These are phyloP conservation scores for Nyssa sinensis DNA, from an alignment of 148 eudicot species.

Conservation along the genomic window DNA sequence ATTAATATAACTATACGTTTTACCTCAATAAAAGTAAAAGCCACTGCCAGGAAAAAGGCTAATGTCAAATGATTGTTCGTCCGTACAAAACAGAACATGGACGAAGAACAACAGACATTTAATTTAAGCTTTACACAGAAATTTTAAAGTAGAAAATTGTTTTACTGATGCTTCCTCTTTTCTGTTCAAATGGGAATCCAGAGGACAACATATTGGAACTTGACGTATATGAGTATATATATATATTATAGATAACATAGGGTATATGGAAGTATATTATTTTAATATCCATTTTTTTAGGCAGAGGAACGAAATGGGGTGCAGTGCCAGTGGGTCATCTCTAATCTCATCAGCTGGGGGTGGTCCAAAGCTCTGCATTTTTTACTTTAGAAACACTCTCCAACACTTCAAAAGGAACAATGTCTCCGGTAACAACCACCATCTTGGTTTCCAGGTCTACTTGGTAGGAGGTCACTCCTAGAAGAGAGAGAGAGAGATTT, in stretches of 20 bases:
- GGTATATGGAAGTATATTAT: no score
- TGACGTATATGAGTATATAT: neutral
- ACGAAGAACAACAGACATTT: no score
- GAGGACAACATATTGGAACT: neutral
- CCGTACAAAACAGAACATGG: neutral
- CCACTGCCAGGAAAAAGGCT: neutral
- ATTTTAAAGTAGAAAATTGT: neutral
- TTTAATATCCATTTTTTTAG: neutral
- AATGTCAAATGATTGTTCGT: neutral
- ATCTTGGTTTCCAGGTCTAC: slow-evolving; percentile 84
- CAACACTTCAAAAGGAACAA: slow-evolving; percentile 75
- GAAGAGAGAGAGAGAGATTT: neutral
- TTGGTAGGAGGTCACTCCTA: slow-evolving; percentile 84
- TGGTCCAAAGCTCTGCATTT: slow-evolving; percentile 67
- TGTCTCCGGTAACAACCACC: slow-evolving; percentile 89
- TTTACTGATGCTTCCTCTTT: neutral
- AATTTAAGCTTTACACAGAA: no score
- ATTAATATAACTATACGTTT: neutral
- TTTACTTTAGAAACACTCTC: slow-evolving; percentile 82
- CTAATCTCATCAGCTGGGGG: slow-evolving; percentile 24
- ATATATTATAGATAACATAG: neutral
- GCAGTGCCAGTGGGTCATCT: neutral
- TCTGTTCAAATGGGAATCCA: neutral
- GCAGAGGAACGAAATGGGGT: neutral
- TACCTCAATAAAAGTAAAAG: neutral